Evolutionary conservation across 2,329 filamentous ascomycete genomes (phyloP).

Genomic region (Basipetospora chlamydospora): DNA sequence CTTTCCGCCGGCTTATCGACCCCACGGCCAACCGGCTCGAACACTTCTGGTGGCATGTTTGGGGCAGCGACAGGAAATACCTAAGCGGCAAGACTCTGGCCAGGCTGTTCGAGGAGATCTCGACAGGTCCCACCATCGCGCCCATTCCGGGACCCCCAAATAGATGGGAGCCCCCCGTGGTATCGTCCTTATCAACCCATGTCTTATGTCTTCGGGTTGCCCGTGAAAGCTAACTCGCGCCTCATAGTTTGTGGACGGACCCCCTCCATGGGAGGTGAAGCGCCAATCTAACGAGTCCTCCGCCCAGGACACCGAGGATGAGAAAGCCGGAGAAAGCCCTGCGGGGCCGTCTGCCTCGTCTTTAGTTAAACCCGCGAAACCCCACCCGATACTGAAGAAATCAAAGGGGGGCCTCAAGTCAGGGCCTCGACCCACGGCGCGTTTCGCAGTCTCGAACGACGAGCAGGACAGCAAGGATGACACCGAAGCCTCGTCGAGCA

Average conservation of each 20-base stretch:
- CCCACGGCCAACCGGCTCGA: constrained; percentile 48
- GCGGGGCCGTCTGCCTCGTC: too few relatives aligned
- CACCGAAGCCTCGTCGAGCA: constrained; percentile 25
- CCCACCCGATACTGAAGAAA: constrained; percentile 48
- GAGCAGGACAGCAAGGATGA: constrained; percentile 20
- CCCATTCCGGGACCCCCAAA: constrained; percentile 38
- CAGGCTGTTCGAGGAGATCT: constrained; percentile 41
- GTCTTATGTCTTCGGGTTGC: neutral
- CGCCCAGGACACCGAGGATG: neutral
- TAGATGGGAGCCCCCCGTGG: constrained; percentile 36
- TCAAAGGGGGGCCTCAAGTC: constrained; percentile 35
- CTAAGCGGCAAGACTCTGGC: constrained; percentile 40
- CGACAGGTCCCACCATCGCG: constrained; percentile 40
- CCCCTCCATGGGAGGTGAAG: constrained; percentile 7
- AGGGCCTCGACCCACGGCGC: constrained; percentile 42
- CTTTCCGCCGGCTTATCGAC: constrained; percentile 41
- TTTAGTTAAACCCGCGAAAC: constrained; percentile 17
- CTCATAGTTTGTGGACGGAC: neutral
- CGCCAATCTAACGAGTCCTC: constrained; percentile 13
- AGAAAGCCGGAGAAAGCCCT: too few relatives aligned
- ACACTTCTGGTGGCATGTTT: constrained; percentile 54
- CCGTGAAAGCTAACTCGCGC: neutral
- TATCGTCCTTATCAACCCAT: neutral
- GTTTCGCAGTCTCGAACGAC: constrained; percentile 40
- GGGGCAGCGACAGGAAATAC: constrained; percentile 40